These are phyloP conservation scores for Ceratobasidium sp. DNA, from an alignment of 1,284 basidiomycete species.

Conservation along the genomic window DNA sequence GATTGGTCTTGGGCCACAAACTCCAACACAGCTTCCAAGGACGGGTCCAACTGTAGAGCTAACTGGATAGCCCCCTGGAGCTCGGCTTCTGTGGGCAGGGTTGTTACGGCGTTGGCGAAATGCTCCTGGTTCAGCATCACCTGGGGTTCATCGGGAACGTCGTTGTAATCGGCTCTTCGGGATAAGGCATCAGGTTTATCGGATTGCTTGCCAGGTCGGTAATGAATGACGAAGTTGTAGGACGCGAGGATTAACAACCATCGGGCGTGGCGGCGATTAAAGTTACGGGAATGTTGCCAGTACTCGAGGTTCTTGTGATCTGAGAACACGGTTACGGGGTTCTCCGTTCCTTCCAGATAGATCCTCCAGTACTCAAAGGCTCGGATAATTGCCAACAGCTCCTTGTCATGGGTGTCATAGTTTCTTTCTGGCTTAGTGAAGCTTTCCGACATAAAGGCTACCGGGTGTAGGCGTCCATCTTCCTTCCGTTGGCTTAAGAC, in stretches of 20 bases:
- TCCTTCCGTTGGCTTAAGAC: slow-evolving; percentile 45
- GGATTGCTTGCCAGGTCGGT: slow-evolving; percentile 48
- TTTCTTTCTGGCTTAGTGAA: slow-evolving; percentile 51
- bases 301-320: slow-evolving; percentile 62
- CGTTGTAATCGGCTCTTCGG: slow-evolving; percentile 43
- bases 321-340: slow-evolving; percentile 52
- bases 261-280: slow-evolving; percentile 45
- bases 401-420: slow-evolving; percentile 54
- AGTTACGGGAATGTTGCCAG: slow-evolving; percentile 45
- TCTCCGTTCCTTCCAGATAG: slow-evolving; percentile 50
- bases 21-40: too few relatives aligned
- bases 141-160: neutral
- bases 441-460: slow-evolving; percentile 28
- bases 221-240: slow-evolving; percentile 48
- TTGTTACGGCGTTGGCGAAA: too few relatives aligned
- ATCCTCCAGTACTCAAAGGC: slow-evolving; percentile 48
- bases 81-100: too few relatives aligned
- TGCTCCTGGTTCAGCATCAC: too few relatives aligned
- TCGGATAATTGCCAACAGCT: slow-evolving; percentile 48
- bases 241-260: slow-evolving; percentile 48
- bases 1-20: too few relatives aligned
- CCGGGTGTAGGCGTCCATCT: slow-evolving; percentile 45
- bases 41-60: too few relatives aligned
- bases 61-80: too few relatives aligned
- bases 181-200: slow-evolving; percentile 50